A percentile compares a stretch with the other conserved stretches of the same genome.
Conservation (phyloP, 2,329 filamentous ascomycete species). For the Stagonosporopsis cucurbitacearum region DNA sequence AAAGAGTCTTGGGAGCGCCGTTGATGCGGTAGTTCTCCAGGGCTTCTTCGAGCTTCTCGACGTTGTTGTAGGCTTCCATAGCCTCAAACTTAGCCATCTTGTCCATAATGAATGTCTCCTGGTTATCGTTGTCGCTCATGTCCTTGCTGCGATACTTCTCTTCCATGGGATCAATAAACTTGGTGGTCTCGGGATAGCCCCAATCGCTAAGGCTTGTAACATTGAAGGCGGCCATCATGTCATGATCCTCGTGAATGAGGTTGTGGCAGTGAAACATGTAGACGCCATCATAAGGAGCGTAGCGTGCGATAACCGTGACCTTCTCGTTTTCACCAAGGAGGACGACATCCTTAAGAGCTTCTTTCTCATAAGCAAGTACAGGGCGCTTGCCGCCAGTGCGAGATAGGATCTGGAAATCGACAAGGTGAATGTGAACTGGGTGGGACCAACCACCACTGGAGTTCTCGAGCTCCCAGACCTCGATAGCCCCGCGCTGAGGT, state of each 20-base stretch:
- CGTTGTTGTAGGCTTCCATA: constrained; percentile 40
- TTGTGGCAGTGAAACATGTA: constrained; percentile 60
- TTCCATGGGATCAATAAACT: constrained; percentile 45
- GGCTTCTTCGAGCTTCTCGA: constrained; percentile 31
- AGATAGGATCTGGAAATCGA: constrained; percentile 63
- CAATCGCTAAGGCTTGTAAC: constrained; percentile 44
- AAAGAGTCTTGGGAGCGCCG: constrained; percentile 25
- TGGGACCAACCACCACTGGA: constrained; percentile 60
- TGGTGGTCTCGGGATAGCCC: constrained; percentile 45
- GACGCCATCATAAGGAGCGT: constrained; percentile 54
- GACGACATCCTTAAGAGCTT: constrained; percentile 65
- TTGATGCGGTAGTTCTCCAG: constrained; percentile 40
- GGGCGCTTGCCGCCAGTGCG: constrained; percentile 53
- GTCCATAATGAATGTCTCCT: constrained; percentile 28
- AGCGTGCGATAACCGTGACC: constrained; percentile 41
- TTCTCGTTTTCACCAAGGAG: constrained; percentile 60
- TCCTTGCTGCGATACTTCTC: constrained; percentile 35
- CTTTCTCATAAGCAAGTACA: constrained; percentile 61
- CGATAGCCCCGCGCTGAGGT: constrained; percentile 43
- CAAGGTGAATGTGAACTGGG: constrained; percentile 64
- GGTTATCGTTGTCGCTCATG: constrained; percentile 29
- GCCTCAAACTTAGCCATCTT: constrained; percentile 35
- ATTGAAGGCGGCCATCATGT: constrained; percentile 56
- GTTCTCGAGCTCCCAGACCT: constrained; percentile 55
- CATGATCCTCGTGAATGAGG: constrained; percentile 55